Evolutionary conservation across 306 rosid genomes (phyloP).

Genomic region (Malus sylvestris): DNA sequence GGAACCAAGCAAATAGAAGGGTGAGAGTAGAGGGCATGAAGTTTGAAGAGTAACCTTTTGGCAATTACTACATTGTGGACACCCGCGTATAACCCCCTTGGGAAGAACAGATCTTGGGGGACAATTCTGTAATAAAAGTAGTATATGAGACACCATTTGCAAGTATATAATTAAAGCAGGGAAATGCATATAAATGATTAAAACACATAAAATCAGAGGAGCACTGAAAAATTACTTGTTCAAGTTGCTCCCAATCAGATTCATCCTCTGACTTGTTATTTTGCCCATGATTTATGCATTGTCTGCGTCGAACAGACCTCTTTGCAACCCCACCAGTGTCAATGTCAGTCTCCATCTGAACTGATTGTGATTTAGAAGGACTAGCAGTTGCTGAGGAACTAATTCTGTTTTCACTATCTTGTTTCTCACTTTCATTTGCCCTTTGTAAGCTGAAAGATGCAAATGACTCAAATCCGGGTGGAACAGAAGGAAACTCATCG

Average conservation of each 20-base stretch:
- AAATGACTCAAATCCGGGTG: slow-evolving; percentile 95
- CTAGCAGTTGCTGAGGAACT: slow-evolving; percentile 40
- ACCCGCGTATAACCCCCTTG: slow-evolving; percentile 86
- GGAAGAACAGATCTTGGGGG: slow-evolving; percentile 49
- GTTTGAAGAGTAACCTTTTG: slow-evolving; percentile 58
- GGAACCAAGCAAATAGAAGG: slow-evolving; percentile 1
- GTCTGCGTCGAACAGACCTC: slow-evolving; percentile 70
- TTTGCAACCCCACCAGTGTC: slow-evolving; percentile 39
- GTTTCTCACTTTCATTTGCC: slow-evolving; percentile 46
- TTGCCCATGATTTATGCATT: slow-evolving; percentile 54
- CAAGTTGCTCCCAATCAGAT: slow-evolving; percentile 52
- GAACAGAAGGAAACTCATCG: slow-evolving; percentile 90
- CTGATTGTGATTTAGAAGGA: slow-evolving; percentile 45
- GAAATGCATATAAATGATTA: background rate
- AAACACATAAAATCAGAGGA: slow-evolving; percentile 6
- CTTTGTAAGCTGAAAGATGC: slow-evolving; percentile 53
- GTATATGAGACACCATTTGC: slow-evolving; percentile 26
- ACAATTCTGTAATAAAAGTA: slow-evolving; percentile 52
- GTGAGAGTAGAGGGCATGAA: slow-evolving; percentile 2
- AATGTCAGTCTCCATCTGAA: slow-evolving; percentile 40
- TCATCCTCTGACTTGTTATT: slow-evolving; percentile 55
- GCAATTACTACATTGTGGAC: slow-evolving; percentile 74
- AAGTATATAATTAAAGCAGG: slow-evolving; percentile 10
- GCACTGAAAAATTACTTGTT: slow-evolving; percentile 53
- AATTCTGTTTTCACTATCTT: slow-evolving; percentile 28